Evolutionary conservation across 768 basidiomycete species (phyloP), one percentile per base, ranked within the genome.

Genomic region (Solioccasus polychromus): DNA sequence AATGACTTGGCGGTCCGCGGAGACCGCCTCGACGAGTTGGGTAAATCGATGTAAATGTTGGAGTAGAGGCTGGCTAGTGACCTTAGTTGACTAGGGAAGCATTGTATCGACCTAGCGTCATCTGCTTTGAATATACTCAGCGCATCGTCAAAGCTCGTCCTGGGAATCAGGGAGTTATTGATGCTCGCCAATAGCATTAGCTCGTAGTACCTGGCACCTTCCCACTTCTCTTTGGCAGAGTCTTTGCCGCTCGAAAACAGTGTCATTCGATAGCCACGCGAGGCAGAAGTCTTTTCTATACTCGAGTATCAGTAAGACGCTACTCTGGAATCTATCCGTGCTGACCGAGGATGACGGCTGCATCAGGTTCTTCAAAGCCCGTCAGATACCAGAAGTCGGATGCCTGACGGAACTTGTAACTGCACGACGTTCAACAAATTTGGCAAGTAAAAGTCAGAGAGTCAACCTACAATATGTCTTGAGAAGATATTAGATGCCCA

Each of bases 321-420:
- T 15, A 34, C 44, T 5, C 19, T 19, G 19, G 5, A 31, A 22
- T 7, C 25, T 48, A 4, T 37, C 45, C 73, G 29, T 20, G 38
- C 55, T 57, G 39, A 89, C 92, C 83, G 36, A 99, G 74, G 30
- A 97, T 74, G 34, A 98, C 71, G 1, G 90, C 93, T 15, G 95
- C 80, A 45, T 95, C 87, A 1, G 93, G 90, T 61, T 98, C 95
- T 46, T 92, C 82, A 58, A 96, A 96, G 10, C 96, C 96, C 0
- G 96, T 96, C 12, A 99, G 73, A 64, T 99, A 98, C 87, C 87
- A 92, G 63, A 94, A 90, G 66, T 95, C 85, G 29, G 89, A 92
- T 0, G 82, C 81, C 67, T 95, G 95, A 19, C 95, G 81, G 61
- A 90, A 96, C 63, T 93, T 93, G 75, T 97, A 96, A 66, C 94